Conservation (phyloP, 2,329 filamentous ascomycete genomes). For the Cercospora citrullina region DNA sequence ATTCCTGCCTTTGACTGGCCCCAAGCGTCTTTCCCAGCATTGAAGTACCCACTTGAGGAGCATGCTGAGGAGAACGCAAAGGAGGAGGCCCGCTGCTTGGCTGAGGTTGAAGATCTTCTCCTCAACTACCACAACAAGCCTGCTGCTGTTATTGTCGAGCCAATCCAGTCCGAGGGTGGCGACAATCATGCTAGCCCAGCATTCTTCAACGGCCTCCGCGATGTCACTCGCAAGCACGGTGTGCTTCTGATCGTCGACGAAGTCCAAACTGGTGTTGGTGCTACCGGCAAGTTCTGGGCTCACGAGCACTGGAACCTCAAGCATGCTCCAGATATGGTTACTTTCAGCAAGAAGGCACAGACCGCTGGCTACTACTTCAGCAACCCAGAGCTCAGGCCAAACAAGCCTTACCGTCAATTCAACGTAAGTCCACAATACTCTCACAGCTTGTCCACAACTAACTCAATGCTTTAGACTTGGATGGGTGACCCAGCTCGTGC, state of each 20-base stretch:
- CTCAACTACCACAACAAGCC: slow-evolving; percentile 75
- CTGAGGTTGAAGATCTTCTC: slow-evolving; percentile 81
- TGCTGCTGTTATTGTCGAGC: slow-evolving; percentile 81
- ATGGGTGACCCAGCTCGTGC: slow-evolving; percentile 89
- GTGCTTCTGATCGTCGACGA: slow-evolving; percentile 90
- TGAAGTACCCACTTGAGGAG: slow-evolving; percentile 84
- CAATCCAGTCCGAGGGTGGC: slow-evolving; percentile 89
- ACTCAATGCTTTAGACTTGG: slow-evolving; percentile 53
- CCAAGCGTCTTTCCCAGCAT: slow-evolving; percentile 77
- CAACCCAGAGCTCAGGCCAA: slow-evolving; percentile 75
- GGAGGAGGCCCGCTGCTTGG: slow-evolving; percentile 77
- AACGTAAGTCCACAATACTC: slow-evolving; percentile 52
- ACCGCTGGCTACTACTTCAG: slow-evolving; percentile 91
- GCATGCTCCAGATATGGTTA: slow-evolving; percentile 85
- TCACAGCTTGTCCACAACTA: not conserved
- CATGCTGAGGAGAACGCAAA: slow-evolving; percentile 77
- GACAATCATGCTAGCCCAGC: slow-evolving; percentile 88
- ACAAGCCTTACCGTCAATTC: slow-evolving; percentile 94
- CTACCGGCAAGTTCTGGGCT: slow-evolving; percentile 93
- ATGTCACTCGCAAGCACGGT: slow-evolving; percentile 72
- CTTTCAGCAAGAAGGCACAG: slow-evolving; percentile 94
- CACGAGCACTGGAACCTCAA: slow-evolving; percentile 90
- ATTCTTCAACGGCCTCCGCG: slow-evolving; percentile 84
- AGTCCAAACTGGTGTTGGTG: slow-evolving; percentile 89
- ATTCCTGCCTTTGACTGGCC: slow-evolving; percentile 96